Percentiles rank a stretch among this genome's conserved stretches.
phyloP scores from a whole-genome alignment of 352 stramenopile genomes.

The Thalassiosira oceanica region DNA sequence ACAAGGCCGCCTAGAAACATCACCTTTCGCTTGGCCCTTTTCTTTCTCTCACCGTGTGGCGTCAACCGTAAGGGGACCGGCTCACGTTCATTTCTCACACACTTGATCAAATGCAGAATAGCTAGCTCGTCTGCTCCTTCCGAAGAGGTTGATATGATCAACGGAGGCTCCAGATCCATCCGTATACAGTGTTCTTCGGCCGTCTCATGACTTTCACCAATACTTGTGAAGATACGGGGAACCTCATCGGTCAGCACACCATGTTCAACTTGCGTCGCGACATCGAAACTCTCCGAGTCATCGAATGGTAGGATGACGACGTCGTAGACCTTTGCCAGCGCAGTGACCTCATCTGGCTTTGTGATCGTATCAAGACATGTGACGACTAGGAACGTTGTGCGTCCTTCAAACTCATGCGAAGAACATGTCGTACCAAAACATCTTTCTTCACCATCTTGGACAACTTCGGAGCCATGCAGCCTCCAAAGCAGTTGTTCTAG shows the following conservation, averaged over 20 bases:
- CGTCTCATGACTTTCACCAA: constrained; percentile 11
- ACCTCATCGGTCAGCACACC: constrained; percentile 60
- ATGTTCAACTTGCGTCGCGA: constrained; percentile 55
- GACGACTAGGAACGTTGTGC: no score
- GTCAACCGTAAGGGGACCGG: constrained; percentile 41
- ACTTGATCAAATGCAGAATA: constrained; percentile 56
- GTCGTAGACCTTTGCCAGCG: constrained; percentile 65
- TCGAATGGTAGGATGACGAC: constrained; percentile 69
- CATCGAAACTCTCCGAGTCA: constrained; percentile 47
- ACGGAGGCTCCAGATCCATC: constrained; percentile 59
- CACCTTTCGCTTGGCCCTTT: constrained; percentile 55
- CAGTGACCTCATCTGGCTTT: no score
- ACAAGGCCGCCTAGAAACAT: constrained; percentile 66
- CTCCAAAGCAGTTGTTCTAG: constrained; percentile 22
- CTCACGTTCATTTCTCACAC: constrained; percentile 25
- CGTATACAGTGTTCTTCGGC: constrained; percentile 52
- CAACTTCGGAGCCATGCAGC: constrained; percentile 35
- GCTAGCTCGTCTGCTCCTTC: constrained; percentile 14
- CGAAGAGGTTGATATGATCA: constrained; percentile 31
- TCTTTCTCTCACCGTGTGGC: constrained; percentile 53
- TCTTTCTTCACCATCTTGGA: constrained; percentile 8
- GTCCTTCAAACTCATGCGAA: no score
- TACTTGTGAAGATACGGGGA: constrained; percentile 60
- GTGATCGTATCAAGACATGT: no score
- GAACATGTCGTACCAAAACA: no score